Percentiles rank a stretch among this genome's conserved stretches.
Evolutionary conservation across 768 basidiomycete species (phyloP).

Genomic region (Mycena filopes): DNA sequence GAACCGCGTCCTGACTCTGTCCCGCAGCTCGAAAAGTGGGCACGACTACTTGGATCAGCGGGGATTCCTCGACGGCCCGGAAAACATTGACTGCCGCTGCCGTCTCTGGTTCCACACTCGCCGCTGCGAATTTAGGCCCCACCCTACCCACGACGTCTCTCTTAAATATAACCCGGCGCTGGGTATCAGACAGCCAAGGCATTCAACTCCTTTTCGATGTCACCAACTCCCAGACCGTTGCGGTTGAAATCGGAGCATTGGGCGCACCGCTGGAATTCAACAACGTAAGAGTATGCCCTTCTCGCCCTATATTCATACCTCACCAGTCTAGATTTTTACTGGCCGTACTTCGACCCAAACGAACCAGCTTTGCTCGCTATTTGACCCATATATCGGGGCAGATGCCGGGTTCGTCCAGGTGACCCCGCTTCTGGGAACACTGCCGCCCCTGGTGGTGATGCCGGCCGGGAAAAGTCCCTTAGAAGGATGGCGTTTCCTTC

Average conservation of each 20-base stretch:
- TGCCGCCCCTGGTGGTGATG: constrained; percentile 61
- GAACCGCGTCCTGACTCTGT: background rate
- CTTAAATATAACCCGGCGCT: constrained; percentile 62
- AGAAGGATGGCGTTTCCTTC: constrained; percentile 70
- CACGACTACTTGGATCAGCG: constrained; percentile 56
- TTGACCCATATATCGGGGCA: constrained; percentile 68
- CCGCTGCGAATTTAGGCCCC: constrained; percentile 59
- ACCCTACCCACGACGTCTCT: constrained; percentile 58
- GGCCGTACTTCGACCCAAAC: constrained; percentile 61
- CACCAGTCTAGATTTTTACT: constrained; percentile 60
- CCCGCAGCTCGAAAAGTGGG: constrained; percentile 52
- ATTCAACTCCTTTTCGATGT: constrained; percentile 64
- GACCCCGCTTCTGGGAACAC: constrained; percentile 65
- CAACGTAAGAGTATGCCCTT: constrained; percentile 51
- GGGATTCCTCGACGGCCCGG: constrained; percentile 57
- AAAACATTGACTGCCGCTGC: constrained; percentile 50
- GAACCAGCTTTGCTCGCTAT: constrained; percentile 62
- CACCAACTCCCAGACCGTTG: constrained; percentile 54
- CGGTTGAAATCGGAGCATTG: constrained; percentile 65
- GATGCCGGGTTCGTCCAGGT: constrained; percentile 66
- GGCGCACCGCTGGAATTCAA: constrained; percentile 67
- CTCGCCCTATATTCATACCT: background rate
- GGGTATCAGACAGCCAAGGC: constrained; percentile 54
- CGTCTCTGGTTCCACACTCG: constrained; percentile 55
- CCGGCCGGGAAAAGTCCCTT: constrained; percentile 59